Evolutionary conservation across 1,284 basidiomycete species (phyloP).

Genomic region (Golubevia sp.): DNA sequence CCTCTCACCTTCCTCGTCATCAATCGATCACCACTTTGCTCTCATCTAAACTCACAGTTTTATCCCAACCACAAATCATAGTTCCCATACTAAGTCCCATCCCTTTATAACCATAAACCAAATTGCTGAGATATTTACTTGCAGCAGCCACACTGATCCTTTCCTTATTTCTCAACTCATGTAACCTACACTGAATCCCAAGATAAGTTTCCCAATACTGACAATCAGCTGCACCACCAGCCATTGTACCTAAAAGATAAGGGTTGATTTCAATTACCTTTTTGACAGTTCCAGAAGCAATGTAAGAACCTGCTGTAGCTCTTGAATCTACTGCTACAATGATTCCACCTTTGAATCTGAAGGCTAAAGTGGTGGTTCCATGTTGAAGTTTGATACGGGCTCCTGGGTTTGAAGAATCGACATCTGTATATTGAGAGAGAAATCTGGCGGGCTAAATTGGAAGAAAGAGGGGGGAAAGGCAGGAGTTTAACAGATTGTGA

Average conservation of each 20-base stretch:
- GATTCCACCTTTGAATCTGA: conserved; percentile 94
- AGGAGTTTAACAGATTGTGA: neutral
- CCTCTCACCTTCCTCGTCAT: no score
- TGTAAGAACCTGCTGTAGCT: conserved; percentile 94
- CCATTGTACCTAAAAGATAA: conserved; percentile 97
- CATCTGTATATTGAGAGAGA: conserved; percentile 56
- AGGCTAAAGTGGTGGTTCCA: conserved; percentile 97
- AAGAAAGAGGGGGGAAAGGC: neutral
- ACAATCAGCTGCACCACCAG: conserved; percentile 94
- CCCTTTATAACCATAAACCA: conserved; percentile 97
- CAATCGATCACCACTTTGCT: no score
- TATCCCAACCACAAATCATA: conserved; percentile 99
- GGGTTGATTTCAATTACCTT: conserved; percentile 97
- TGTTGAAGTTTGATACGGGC: conserved; percentile 91
- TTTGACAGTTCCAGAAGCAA: conserved; percentile 69
- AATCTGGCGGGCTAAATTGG: conserved; percentile 43
- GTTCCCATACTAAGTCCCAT: conserved; percentile 99
- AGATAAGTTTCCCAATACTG: conserved; percentile 99
- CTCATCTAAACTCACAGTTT: conserved; percentile 72
- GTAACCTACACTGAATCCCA: conserved; percentile 93
- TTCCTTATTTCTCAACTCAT: conserved; percentile 96
- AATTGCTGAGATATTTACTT: conserved; percentile 94
- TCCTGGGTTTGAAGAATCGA: conserved; percentile 53
- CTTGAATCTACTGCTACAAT: conserved; percentile 97
- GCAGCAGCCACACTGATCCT: conserved; percentile 98